Base-by-base conservation (phyloP, 192 early-diverging fungal genomes). In the Backusella parvicylindrica region DNA sequence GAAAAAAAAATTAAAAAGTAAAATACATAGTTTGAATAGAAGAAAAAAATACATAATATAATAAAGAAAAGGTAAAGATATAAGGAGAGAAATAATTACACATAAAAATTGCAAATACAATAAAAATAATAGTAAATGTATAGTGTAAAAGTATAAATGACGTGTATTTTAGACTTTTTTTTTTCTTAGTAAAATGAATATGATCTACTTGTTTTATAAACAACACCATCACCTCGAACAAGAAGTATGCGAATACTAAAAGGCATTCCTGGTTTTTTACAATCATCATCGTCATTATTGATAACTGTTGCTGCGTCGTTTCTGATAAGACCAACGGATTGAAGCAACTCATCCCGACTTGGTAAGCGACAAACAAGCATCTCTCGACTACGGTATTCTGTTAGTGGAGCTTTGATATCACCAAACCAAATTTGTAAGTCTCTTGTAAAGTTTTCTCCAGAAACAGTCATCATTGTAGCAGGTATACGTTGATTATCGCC, bases 381-480 rank as follows among this genome's bases (percentile, higher is more conserved):
- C 28, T 88, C 85, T 8, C 79, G 71, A 9, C 80, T 84, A 16
- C 86, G 82, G 64, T 78, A 77, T 50, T 77, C 75, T 26, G 68
- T 70, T 49, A 64, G 64, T 18, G 75, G 75, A 2, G 75, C 56
- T 11, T 56, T 56, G 18, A 77, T 71, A 36, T 77, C 70, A 30
- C 75, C 75, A 65, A 93, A 93, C 84, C 87, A 84, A 33, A 93
- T 89, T 5, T 84, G 85, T 80, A 93, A 81, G 56, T 92, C 89
- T 7, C 86, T 87, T 1, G 84, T 77, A 72, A 91, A 93, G 47
- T 91, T 90, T 32, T 90, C 79, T 6, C 92, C 92, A 40, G 87
- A 86, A 35, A 93, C 31, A 0, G 53, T 56, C 53, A 72, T 78
- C 60, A 43, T 68, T 33, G 66, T 68, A 38, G 66, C 32, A 36